These are phyloP conservation scores for Haberlea rhodopensis DNA, from an alignment of 257 asterid genomes.

Conservation along the genomic window DNA sequence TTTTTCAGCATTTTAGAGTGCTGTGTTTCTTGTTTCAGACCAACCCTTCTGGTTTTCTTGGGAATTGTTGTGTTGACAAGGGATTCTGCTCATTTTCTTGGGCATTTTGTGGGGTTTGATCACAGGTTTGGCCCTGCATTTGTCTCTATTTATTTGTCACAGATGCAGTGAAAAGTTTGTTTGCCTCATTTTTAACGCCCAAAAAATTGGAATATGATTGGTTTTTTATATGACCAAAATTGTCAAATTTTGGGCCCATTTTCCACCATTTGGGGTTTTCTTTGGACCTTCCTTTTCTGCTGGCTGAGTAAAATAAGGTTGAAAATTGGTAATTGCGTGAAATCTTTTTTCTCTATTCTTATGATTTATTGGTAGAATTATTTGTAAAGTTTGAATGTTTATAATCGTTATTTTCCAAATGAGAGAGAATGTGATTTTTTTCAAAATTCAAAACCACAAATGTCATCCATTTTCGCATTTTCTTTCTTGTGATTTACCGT, in stretches of 20 bases:
- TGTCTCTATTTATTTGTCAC: background rate
- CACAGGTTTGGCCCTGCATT: constrained; percentile 42
- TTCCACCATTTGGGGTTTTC: background rate
- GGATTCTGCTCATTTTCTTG: constrained; percentile 28
- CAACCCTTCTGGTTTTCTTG: constrained; percentile 17
- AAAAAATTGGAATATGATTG: background rate
- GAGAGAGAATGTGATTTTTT: constrained; percentile 1
- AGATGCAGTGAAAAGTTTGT: too few relatives aligned
- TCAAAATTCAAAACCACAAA: constrained; percentile 11
- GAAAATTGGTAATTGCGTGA: background rate
- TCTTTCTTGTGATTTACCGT: background rate
- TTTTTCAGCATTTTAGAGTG: constrained; percentile 17
- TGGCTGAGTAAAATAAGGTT: background rate
- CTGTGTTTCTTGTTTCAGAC: background rate
- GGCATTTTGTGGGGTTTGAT: constrained; percentile 26
- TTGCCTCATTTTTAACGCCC: background rate
- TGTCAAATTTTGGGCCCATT: background rate
- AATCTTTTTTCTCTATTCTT: constrained; percentile 11
- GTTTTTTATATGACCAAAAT: background rate
- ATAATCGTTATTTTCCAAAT: background rate
- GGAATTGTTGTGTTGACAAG: constrained; percentile 28
- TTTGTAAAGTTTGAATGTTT: constrained; percentile 22
- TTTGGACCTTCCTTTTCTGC: background rate
- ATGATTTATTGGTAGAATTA: too few relatives aligned
- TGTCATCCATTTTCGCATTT: constrained; percentile 4